A percentile compares a stretch with the other conserved stretches of the same genome.
These are phyloP conservation scores for Colletotrichum spaethianum DNA, from an alignment of 2,329 filamentous ascomycete species.

Conservation along the genomic window DNA sequence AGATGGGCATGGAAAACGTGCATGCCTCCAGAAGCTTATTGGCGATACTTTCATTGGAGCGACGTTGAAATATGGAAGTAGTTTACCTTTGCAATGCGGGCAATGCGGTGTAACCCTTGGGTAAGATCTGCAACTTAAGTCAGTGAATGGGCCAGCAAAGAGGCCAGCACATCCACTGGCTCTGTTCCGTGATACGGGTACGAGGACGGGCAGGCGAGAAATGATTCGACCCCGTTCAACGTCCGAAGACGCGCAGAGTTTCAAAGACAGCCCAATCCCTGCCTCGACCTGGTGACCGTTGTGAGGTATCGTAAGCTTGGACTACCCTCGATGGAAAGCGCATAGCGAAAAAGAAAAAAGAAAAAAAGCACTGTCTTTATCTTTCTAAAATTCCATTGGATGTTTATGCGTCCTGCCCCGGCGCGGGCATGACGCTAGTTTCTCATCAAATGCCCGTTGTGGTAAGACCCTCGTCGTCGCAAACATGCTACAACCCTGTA, in stretches of 20 bases:
- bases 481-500: constrained; percentile 22
- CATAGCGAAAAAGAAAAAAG: neutral
- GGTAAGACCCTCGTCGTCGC: constrained; percentile 31
- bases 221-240: constrained; percentile 3
- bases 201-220: constrained; percentile 13
- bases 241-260: neutral
- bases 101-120: neutral
- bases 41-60: neutral
- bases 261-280: constrained; percentile 21
- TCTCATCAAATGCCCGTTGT: constrained; percentile 39
- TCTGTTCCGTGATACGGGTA: constrained; percentile 28
- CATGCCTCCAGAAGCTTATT: constrained; percentile 3
- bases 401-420: constrained; percentile 22
- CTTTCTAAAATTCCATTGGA: neutral
- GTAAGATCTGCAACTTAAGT: constrained; percentile 18
- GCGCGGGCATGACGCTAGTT: constrained; percentile 37
- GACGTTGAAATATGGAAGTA: constrained; percentile 22
- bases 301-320: constrained; percentile 9
- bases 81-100: constrained; percentile 26
- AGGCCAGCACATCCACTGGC: constrained; percentile 7
- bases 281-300: neutral
- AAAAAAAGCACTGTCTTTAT: neutral
- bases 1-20: neutral
- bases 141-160: neutral
- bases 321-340: constrained; percentile 4